Evolutionary conservation across 768 basidiomycete species (phyloP), one percentile per base, ranked within the genome.

Genomic region (Lactarius akahatsu): DNA sequence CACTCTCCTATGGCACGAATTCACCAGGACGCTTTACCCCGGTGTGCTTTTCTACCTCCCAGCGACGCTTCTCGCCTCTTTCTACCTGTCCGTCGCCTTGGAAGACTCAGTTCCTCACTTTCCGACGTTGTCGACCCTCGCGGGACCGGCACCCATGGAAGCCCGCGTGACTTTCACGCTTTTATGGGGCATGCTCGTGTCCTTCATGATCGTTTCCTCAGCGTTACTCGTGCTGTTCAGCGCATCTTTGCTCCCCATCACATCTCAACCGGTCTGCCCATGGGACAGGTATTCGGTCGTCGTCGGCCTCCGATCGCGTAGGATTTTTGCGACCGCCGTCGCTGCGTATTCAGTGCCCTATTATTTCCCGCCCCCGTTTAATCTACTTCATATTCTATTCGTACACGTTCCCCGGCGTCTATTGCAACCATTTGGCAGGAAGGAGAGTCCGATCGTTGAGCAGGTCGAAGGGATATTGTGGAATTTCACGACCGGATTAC

Each of bases 341-440:
- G 59, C 72, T 26, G 59, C 64, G 6, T 85, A 75, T 64, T 61
- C 73, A 1, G 65, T 66, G 7, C 76, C 78, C 3, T 79, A 80
- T 63, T 72, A 71, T 57, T 87, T 84, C 67, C 84, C 83, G 3
- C 77, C 83, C 6, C 85, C 85, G 0, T 78, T 86, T 72, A 86
- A 83, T 73, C 62, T 86, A 57, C 38, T 84, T 4, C 75, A 71
- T 9, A 13, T 74, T 8, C 0, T 72, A 4, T 57, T 74, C 30
- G 68, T 75, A 10, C 67, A 57, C 23, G 40, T 58, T 61, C 76
- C 70, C 7, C 60, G 11, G 56, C 26, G 64, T 26, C 28, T 72
- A 4, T 60, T 72, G 16, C 47, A 57, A 26, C 13, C 71, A 18
- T 68, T 73, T 9, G 74, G 76, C 26, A 61, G 69, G 32, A 73